Base-by-base conservation (phyloP, 2,329 filamentous ascomycete genomes). In the Xylaria sp. region DNA sequence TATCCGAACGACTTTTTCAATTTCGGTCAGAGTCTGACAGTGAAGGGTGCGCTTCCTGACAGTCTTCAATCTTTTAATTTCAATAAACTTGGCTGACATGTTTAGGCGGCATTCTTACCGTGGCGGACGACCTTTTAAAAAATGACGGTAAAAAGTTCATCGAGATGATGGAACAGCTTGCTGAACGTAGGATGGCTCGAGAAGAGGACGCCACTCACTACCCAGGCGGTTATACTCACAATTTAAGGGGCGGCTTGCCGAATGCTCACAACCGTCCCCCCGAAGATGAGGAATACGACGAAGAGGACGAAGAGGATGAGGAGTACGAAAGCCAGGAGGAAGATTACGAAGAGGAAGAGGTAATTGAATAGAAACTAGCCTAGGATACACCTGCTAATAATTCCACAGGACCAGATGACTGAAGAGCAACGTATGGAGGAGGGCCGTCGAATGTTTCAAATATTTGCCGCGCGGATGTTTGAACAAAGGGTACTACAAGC, bases 91-190 rank as follows among this genome's bases (percentile, higher is more conserved):
- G 66, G 74, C 75, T 79, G 78, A 80, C 78, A 76, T 81, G 79
- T 81, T 81, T 88, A 94, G 94, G 96, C 85, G 97, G 96, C 80
- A 98, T 99, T 82, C 90, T 99, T 80, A 99, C 96, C 74, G 96
- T 99, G 78, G 96, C 96, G 81, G 96, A 99, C 85, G 96, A 99
- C 83, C 87, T 99, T 74, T 88, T 99, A 72, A 98, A 98, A 82
- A 99, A 99, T 82, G 96, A 99, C 82, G 96, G 96, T 77, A 97
- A 97, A 82, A 97, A 97, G 79, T 99, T 99, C 84, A 99, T 99
- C 82, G 96, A 99, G 81, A 99, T 99, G 96, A 99, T 99, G 96
- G 96, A 99, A 81, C 95, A 98, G 83, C 88, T 99, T 76, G 96
- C 96, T 46, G 96, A 99, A 83, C 93, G 95, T 76, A 90, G 96